These are phyloP conservation scores for Claviceps sp. DNA, from an alignment of 2,329 filamentous ascomycete genomes.

Conservation along the genomic window DNA sequence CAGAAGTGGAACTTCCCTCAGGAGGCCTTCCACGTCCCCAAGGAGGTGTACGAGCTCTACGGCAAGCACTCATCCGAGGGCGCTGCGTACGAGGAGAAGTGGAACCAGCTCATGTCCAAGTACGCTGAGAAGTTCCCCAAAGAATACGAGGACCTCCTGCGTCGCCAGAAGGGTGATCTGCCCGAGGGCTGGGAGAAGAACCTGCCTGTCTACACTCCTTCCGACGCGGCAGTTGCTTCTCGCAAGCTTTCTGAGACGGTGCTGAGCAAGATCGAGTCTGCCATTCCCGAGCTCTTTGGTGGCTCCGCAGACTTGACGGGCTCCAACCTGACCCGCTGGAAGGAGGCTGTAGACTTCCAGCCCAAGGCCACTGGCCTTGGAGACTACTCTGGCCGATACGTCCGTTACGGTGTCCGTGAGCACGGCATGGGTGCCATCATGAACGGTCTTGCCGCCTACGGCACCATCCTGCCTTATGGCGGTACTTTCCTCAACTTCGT, in stretches of 20 bases:
- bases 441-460: conserved; percentile 92
- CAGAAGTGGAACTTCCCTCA: conserved; percentile 88
- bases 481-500: conserved; percentile 99
- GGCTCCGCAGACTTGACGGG: conserved; percentile 96
- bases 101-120: conserved; percentile 85
- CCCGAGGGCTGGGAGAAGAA: conserved; percentile 94
- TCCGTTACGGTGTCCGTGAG: conserved; percentile 85
- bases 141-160: conserved; percentile 67
- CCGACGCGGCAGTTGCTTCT: conserved; percentile 74
- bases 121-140: conserved; percentile 67
- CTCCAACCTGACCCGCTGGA: conserved; percentile 98
- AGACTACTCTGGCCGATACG: conserved; percentile 81
- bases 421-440: conserved; percentile 87
- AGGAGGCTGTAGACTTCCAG: conserved; percentile 95
- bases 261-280: conserved; percentile 71
- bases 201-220: conserved; percentile 80
- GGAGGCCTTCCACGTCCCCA: conserved; percentile 82
- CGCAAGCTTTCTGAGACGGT: conserved; percentile 95
- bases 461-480: conserved; percentile 81
- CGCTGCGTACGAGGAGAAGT: conserved; percentile 82
- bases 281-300: conserved; percentile 80
- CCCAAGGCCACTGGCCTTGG: conserved; percentile 74
- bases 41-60: conserved; percentile 89
- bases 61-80: conserved; percentile 73
- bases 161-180: conserved; percentile 70